Evolutionary conservation across 768 basidiomycete species (phyloP), one percentile per base, ranked within the genome.

Genomic region (Russula sp.): DNA sequence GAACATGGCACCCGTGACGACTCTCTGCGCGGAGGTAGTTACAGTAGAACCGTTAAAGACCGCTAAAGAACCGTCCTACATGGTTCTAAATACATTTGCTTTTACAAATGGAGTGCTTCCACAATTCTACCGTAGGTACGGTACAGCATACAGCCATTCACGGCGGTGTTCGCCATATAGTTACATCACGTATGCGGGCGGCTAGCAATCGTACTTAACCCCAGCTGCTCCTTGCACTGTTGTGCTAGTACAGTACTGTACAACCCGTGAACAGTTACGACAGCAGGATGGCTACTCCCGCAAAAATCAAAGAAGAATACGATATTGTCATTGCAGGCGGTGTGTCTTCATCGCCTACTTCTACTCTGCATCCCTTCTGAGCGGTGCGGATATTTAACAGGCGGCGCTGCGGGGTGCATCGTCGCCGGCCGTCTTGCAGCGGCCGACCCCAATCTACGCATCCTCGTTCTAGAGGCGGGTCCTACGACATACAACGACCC

Each of bases 401-500:
- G 76, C 7, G 86, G 86, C 37, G 77, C 83, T 4, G 64, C 79
- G n/a, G 83, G 79, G 5, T 85, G 85, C 66, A 74, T 88, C 9
- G 71, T 78, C 18, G 86, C 83, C 11, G 78, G 80, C 0, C 79
- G 85, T 39, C 77, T 89, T 3, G 76, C 80, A 0, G 77, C 76
- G 0, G 81, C 83, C 0, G 80, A 85, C 47, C 80, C 84, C 0
- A 69, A 73, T 4, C 71, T 88, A 54, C 82, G 76, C 67, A 84
- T 88, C 53, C 79, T 88, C 14, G 70, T 87, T 48, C 69, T 88
- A 20, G 87, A 88, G 73, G 77, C 81, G 13, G 87, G 86, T 1
- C 76, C 78, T 6, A 77, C 81, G 59, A 81, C 81, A 0, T 71
- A 75, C 34, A 76, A 85, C 42, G 35, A 80, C 6, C 75, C 73